Evolutionary conservation across 345 rosid genomes (phyloP), one percentile per base, ranked within the genome.

Genomic region (Lumnitzera racemosa): DNA sequence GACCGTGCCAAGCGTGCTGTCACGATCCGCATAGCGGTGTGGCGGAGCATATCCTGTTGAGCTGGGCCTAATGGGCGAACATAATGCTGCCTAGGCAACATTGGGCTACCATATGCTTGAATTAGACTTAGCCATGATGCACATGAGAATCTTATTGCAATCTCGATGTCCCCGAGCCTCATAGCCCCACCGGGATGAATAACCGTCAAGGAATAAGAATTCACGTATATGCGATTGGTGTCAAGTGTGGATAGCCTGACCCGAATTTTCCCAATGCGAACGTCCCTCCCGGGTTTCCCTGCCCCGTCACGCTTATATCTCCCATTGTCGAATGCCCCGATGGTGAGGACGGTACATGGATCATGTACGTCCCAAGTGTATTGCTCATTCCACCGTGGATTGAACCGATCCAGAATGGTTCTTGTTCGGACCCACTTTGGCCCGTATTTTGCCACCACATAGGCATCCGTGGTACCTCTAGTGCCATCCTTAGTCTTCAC

Each of bases 341-440:
- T 83, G 0, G 96, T 80, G 3, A 91, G 80, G 15, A 89, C 88
- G 0, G 98, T 91, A 56, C 95, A 88, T 0, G 92, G 92, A 68
- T 91, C 98, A 24, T 81, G 83, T 4, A 91, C 89, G 43, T 91
- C 96, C 98, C 98, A 91, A 0, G 95, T 84, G 60, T 88, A 87
- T 55, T 91, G 98, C 81, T 91, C 95, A 36, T 91, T 91, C 98
- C 96, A 91, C 53, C 88, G 77, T 46, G 96, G 98, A 74, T 84
- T 91, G 70, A 91, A 91, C 56, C 90, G 83, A 31, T 91, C 95
- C 1, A 91, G 76, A 17, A 91, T 88, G 1, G 92, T 81, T 0
- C 96, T 83, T 0, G 96, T 91, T 3, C 92, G 86, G 56, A 91
- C 71, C 98, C 98, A 91, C 72, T 91, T 91, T 13, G 91, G 90